Base-by-base conservation (phyloP, 106 monocot genomes). In the Alisma plantagoaquatica region DNA sequence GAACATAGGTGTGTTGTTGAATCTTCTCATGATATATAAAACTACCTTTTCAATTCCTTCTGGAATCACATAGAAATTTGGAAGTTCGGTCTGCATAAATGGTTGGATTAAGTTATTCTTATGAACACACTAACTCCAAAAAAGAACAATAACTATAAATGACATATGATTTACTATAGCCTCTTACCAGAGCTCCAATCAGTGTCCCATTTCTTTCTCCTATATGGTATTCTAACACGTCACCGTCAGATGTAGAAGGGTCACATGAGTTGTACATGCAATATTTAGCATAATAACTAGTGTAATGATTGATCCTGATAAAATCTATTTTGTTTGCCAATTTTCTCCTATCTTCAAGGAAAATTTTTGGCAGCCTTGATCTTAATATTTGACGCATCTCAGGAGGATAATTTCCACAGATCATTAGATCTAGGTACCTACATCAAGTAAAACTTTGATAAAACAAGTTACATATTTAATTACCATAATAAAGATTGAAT, bases 301-400 rank as follows among this genome's bases (percentile, higher is more conserved):
- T 59, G 17, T 78, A 83, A 41, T 83, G 78, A 60, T 83, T 83
- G 10, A 78, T 27, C 45, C 83, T 74, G 26, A 83, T 78, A 50
- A 83, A 83, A 47, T 83, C 83, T 33, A 78, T 27, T 43, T 71
- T 67, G 46, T 63, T 53, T 31, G 58, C 47, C 1, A 82, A 29
- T 16, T 64, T 46, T 22, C 31, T 55, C 44, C 31, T 64, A 5
- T 78, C 78, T 32, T 64, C 54, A 4, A 29, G 2, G n/a, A 73
- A 53, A 29, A 78, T 73, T 46, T 29, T 54, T 10, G 77, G 78
- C 18, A 78, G 38, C n/a, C 54, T 69, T 11, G 60, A 53, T 3
- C 42, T 42, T 27, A 78, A 42, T 4, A 65, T 29, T 24, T 69
- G 44, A 4, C 42, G 49, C 73, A 78, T 78, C 56, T 54, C 69